These are phyloP conservation scores for Scolecobasidium constrictum DNA, from an alignment of 2,329 filamentous ascomycete genomes.

Conservation along the genomic window DNA sequence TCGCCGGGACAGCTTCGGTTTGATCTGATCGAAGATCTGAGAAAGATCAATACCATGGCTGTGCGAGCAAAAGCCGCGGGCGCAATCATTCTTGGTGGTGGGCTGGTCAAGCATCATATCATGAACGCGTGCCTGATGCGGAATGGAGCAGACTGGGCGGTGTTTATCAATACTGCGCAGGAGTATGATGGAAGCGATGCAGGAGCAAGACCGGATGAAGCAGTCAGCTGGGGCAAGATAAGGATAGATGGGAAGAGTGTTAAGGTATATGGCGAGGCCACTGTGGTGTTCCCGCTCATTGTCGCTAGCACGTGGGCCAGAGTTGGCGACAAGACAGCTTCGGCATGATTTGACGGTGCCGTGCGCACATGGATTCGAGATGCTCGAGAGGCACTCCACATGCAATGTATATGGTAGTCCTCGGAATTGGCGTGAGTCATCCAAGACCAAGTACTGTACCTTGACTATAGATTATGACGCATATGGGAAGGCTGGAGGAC, in stretches of 20 bases:
- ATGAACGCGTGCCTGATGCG: conserved; percentile 96
- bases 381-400: too few species aligned
- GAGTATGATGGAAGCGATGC: conserved; percentile 98
- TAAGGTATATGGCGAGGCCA: conserved; percentile 66
- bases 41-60: conserved; percentile 82
- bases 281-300: conserved; percentile 55
- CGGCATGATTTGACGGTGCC: too few species aligned
- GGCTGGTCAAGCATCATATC: conserved; percentile 96
- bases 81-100: conserved; percentile 92
- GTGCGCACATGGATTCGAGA: too few species aligned
- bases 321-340: conserved; percentile 4
- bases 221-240: conserved; percentile 98
- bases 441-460: too few species aligned
- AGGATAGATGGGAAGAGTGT: conserved; percentile 78
- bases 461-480: too few species aligned
- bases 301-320: conserved; percentile 55
- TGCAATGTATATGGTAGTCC: too few species aligned
- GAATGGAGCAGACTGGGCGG: conserved; percentile 91
- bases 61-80: conserved; percentile 79
- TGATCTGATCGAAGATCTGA: conserved; percentile 90
- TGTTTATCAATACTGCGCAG: conserved; percentile 95
- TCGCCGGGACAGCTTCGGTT: conserved; percentile 72
- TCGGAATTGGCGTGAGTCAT: too few species aligned
- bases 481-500: too few species aligned
- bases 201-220: conserved; percentile 88